These are phyloP conservation scores for Aspergillus bertholletiae DNA, from an alignment of 495 filamentous ascomycete genomes.

Conservation along the genomic window DNA sequence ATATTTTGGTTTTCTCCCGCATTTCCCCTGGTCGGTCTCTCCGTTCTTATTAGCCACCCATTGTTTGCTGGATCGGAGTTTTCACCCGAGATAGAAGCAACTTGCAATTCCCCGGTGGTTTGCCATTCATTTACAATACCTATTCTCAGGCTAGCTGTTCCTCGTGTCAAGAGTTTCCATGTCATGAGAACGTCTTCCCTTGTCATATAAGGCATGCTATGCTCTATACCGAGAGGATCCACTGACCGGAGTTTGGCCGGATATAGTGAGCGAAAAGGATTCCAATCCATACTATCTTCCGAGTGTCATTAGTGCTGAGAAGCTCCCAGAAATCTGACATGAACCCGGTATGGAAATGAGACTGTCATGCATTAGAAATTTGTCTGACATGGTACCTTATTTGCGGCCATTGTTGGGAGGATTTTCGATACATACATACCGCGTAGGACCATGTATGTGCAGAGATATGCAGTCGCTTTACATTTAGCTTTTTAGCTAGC, in stretches of 20 bases:
- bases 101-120: slow-evolving; percentile 2
- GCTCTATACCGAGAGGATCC: neutral
- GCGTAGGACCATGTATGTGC: neutral
- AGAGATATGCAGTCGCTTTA: neutral
- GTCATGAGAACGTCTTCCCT: neutral
- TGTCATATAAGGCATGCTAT: neutral
- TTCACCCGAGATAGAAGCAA: neutral
- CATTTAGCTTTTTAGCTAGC: neutral
- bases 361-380: neutral
- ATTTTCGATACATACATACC: slow-evolving; percentile 2
- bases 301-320: neutral
- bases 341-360: neutral
- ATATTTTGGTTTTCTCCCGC: slow-evolving; percentile 7
- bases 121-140: slow-evolving; percentile 7
- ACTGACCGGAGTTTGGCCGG: neutral
- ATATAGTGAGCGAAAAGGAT: neutral
- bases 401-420: neutral
- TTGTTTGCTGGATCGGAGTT: neutral
- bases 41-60: slow-evolving; percentile 1
- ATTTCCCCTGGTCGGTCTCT: slow-evolving; percentile 4
- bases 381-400: neutral
- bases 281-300: neutral
- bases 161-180: slow-evolving; percentile 6
- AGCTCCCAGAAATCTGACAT: neutral
- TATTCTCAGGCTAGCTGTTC: slow-evolving; percentile 10